Conservation (phyloP, 2,329 filamentous ascomycete species). For the Remersonia thermophila region DNA sequence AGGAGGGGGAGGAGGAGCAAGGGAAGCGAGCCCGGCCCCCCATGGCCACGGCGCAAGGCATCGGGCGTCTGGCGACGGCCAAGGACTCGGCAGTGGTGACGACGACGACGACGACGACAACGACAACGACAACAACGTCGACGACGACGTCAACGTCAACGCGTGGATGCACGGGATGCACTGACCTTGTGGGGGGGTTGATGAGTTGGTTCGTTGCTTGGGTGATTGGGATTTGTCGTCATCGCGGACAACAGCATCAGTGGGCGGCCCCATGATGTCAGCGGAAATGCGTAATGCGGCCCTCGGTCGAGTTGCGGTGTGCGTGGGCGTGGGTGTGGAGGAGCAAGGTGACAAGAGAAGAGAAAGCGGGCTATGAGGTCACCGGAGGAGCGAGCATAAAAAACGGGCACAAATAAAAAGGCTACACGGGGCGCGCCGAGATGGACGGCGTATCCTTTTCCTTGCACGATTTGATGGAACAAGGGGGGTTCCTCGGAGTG, state of each 20-base stretch:
- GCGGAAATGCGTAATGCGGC: constrained; percentile 20
- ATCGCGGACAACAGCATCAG: constrained; percentile 28
- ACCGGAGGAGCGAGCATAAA: constrained; percentile 15
- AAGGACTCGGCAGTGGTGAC: no score
- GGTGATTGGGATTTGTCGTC: constrained; percentile 36
- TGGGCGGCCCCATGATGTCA: constrained; percentile 38
- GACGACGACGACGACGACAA: no score
- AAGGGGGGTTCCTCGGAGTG: constrained; percentile 12
- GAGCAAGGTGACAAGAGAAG: constrained; percentile 1
- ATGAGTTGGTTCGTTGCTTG: constrained; percentile 30
- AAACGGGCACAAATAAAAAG: neutral
- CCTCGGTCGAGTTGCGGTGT: constrained; percentile 1
- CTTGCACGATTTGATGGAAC: constrained; percentile 7
- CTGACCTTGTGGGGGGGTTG: constrained; percentile 33
- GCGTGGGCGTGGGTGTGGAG: no score
- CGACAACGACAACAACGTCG: constrained; percentile 10
- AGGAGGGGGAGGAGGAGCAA: no score
- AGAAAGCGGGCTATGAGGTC: constrained; percentile 17
- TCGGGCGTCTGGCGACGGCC: no score
- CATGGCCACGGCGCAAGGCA: no score
- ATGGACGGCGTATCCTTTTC: no score
- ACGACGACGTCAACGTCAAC: constrained; percentile 11
- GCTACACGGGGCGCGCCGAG: no score
- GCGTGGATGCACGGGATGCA: constrained; percentile 15
- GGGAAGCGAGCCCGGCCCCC: no score